These are phyloP conservation scores for Graphiopsis chlorocephala DNA, from an alignment of 2,329 filamentous ascomycete species.

Conservation along the genomic window DNA sequence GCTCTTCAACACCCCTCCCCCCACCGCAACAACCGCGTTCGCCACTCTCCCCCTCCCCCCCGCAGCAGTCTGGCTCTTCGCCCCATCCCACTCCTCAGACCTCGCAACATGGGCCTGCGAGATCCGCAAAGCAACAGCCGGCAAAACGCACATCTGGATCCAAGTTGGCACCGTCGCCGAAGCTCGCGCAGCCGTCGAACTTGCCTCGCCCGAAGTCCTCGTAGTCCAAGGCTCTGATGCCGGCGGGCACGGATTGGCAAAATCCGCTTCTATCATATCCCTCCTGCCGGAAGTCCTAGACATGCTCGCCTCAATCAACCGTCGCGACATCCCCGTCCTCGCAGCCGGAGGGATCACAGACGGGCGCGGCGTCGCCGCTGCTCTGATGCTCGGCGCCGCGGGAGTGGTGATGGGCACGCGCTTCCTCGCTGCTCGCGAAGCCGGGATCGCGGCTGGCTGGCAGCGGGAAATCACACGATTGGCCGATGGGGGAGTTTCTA, in stretches of 20 bases:
- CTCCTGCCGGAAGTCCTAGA: constrained; percentile 58
- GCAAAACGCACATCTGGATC: constrained; percentile 51
- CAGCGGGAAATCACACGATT: constrained; percentile 45
- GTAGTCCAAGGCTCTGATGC: constrained; percentile 64
- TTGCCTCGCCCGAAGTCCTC: constrained; percentile 53
- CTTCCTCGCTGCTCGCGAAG: constrained; percentile 54
- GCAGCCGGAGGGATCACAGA: constrained; percentile 60
- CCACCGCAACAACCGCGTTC: constrained; percentile 39
- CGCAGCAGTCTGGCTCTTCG: constrained; percentile 66
- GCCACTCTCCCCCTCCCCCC: constrained; percentile 35
- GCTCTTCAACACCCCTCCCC: neutral
- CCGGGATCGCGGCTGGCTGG: constrained; percentile 45
- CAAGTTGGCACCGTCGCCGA: constrained; percentile 58
- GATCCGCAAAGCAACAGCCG: constrained; percentile 32
- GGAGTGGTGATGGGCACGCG: constrained; percentile 61
- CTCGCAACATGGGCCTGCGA: constrained; percentile 34
- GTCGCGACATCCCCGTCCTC: constrained; percentile 29
- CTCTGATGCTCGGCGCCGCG: constrained; percentile 49
- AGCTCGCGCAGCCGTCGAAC: constrained; percentile 47
- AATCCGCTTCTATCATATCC: constrained; percentile 54
- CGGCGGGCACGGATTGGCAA: constrained; percentile 60
- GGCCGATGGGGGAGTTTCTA: constrained; percentile 51
- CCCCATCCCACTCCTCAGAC: constrained; percentile 47
- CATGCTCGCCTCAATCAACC: constrained; percentile 36
- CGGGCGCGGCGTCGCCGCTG: constrained; percentile 51